These are phyloP conservation scores for Amanita muscaria DNA, from an alignment of 768 basidiomycete species.

Conservation along the genomic window DNA sequence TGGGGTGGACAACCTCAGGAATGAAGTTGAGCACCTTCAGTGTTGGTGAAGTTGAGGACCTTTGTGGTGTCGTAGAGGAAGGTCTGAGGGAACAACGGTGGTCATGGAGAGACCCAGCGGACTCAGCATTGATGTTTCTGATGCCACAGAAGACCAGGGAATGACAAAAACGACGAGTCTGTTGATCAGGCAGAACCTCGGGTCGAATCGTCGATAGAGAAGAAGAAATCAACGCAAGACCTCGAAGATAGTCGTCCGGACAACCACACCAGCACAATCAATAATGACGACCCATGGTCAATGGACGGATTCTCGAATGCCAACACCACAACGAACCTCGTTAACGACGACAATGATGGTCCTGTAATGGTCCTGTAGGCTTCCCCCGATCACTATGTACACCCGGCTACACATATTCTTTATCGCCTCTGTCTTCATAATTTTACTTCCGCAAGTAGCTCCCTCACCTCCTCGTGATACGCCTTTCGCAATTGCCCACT, in stretches of 20 bases:
- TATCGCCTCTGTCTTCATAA: not conserved
- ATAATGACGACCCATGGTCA: constrained; percentile 27
- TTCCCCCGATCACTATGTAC: constrained; percentile 32
- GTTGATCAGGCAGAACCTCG: constrained; percentile 12
- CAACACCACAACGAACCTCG: constrained; percentile 9
- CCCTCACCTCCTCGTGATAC: too few species aligned
- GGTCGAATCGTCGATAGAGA: constrained; percentile 15
- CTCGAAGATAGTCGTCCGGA: constrained; percentile 17
- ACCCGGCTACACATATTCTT: too few species aligned
- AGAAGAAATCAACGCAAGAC: constrained; percentile 13
- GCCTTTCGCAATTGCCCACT: too few species aligned
- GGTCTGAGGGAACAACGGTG: constrained; percentile 68
- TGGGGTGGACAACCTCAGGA: constrained; percentile 59
- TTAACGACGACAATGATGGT: constrained; percentile 1
- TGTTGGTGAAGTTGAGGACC: constrained; percentile 76
- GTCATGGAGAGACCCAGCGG: constrained; percentile 27
- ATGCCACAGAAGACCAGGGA: constrained; percentile 19
- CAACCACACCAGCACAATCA: constrained; percentile 20
- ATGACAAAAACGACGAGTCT: constrained; percentile 23
- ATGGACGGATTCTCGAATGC: constrained; percentile 23
- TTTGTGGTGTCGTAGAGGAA: constrained; percentile 82
- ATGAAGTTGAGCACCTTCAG: constrained; percentile 79
- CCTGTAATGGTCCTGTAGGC: too few species aligned
- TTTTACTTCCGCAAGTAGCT: not conserved
- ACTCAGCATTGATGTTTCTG: constrained; percentile 1